These are phyloP conservation scores for Echria macrotheca DNA, from an alignment of 495 filamentous ascomycete genomes.

Conservation along the genomic window DNA sequence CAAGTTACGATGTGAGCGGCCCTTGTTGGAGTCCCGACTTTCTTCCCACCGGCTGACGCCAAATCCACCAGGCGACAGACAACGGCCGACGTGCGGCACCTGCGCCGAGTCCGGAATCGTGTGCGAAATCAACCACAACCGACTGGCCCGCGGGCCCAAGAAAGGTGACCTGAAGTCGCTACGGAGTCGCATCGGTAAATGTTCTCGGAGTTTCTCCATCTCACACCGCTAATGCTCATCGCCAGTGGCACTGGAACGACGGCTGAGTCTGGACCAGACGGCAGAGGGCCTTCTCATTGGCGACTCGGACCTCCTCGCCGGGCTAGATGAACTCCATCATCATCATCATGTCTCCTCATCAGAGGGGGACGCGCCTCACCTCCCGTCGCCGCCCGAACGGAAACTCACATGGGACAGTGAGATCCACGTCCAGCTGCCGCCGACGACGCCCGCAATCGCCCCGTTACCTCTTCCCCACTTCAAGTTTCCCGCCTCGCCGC, in stretches of 20 bases:
- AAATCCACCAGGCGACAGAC: constrained; percentile 35
- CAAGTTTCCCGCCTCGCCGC: constrained; percentile 29
- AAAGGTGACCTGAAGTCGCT: constrained; percentile 50
- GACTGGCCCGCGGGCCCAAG: constrained; percentile 46
- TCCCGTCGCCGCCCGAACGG: constrained; percentile 17
- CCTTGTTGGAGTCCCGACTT: not conserved
- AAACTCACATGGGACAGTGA: constrained; percentile 19
- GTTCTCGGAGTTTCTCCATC: not conserved
- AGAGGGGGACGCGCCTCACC: constrained; percentile 8
- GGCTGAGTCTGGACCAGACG: constrained; percentile 30
- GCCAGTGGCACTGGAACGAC: constrained; percentile 31
- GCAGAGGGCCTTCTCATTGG: constrained; percentile 13
- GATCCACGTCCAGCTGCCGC: constrained; percentile 17
- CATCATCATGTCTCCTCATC: no score
- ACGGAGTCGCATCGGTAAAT: constrained; percentile 40
- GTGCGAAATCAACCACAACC: constrained; percentile 45
- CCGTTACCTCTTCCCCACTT: constrained; percentile 20
- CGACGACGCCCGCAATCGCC: constrained; percentile 17
- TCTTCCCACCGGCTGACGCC: not conserved
- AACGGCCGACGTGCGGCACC: constrained; percentile 45
- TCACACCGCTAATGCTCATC: not conserved
- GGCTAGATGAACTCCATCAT: no score
- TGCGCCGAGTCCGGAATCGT: constrained; percentile 44
- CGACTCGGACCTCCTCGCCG: constrained; percentile 5
- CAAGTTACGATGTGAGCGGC: constrained; percentile 37